These are phyloP conservation scores for Pythium folliculosum DNA, from an alignment of 352 stramenopile genomes.

Conservation along the genomic window DNA sequence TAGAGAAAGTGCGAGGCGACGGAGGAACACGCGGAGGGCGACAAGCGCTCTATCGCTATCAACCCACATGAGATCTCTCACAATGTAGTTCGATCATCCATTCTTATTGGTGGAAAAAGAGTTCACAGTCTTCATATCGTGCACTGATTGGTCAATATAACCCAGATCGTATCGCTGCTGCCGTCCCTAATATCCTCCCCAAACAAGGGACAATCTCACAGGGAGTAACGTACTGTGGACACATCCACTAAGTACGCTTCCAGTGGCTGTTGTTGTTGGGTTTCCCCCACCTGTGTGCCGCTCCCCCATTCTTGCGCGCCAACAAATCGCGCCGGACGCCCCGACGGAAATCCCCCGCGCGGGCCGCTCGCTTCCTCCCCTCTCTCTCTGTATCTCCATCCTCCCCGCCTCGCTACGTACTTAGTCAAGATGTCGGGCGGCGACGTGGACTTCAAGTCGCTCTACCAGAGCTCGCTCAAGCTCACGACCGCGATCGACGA, in stretches of 20 bases:
- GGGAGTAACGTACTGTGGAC: slow-evolving; percentile 2
- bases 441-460: slow-evolving; percentile 81
- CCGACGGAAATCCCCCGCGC: background rate
- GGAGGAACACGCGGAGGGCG: too few species aligned
- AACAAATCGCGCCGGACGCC: background rate
- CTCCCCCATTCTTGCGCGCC: slow-evolving; percentile 15
- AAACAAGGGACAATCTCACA: too few species aligned
- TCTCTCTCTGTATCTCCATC: slow-evolving; percentile 5
- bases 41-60: too few species aligned
- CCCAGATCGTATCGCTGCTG: too few species aligned
- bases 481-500: slow-evolving; percentile 80
- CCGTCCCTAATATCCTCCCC: slow-evolving; percentile 25
- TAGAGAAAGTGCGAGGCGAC: too few species aligned
- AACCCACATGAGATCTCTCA: too few species aligned
- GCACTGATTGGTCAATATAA: too few species aligned
- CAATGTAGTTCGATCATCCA: too few species aligned
- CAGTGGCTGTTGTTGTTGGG: background rate
- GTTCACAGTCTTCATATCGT: slow-evolving; percentile 35
- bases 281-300: background rate
- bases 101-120: too few species aligned
- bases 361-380: background rate
- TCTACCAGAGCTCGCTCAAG: slow-evolving; percentile 89
- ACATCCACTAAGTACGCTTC: background rate
- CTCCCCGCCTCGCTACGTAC: background rate
- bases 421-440: slow-evolving; percentile 21